A percentile compares a stretch with the other conserved stretches of the same genome.
Evolutionary conservation across 2,329 filamentous ascomycete species (phyloP).

Genomic region (Trichoderma atroviride): DNA sequence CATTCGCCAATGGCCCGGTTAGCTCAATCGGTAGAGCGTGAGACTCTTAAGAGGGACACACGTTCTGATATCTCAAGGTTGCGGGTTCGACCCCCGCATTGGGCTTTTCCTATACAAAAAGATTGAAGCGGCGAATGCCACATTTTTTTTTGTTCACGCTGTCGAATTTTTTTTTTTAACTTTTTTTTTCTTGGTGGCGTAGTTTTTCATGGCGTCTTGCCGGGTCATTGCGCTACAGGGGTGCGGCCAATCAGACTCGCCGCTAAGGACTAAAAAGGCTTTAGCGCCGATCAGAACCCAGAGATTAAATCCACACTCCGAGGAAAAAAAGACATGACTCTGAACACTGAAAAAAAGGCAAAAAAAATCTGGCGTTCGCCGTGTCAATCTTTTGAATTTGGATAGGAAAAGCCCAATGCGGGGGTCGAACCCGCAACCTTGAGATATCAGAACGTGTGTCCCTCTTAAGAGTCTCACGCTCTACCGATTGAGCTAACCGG

Average conservation of each 20-base stretch:
- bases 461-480: constrained; percentile 67
- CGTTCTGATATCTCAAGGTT: constrained; percentile 52
- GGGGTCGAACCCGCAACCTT: constrained; percentile 60
- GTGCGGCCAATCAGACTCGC: neutral
- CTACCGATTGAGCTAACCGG: constrained; percentile 54
- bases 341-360: neutral
- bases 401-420: constrained; percentile 47
- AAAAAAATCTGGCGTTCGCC: neutral
- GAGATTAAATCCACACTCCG: neutral
- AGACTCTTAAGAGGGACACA: constrained; percentile 57
- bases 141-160: neutral
- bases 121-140: neutral
- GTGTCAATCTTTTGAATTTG: neutral
- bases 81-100: constrained; percentile 56
- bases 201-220: neutral
- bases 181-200: neutral
- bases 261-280: neutral
- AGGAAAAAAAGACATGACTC: neutral
- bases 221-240: neutral
- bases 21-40: constrained; percentile 63
- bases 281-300: neutral
- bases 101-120: constrained; percentile 43
- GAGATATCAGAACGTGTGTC: constrained; percentile 42
- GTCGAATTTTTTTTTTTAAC: neutral
- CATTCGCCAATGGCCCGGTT: constrained; percentile 36